Percentiles rank a stretch among this genome's conserved stretches.
Conservation (phyloP, 2,329 filamentous ascomycete genomes). For the Ciborinia camelliae region DNA sequence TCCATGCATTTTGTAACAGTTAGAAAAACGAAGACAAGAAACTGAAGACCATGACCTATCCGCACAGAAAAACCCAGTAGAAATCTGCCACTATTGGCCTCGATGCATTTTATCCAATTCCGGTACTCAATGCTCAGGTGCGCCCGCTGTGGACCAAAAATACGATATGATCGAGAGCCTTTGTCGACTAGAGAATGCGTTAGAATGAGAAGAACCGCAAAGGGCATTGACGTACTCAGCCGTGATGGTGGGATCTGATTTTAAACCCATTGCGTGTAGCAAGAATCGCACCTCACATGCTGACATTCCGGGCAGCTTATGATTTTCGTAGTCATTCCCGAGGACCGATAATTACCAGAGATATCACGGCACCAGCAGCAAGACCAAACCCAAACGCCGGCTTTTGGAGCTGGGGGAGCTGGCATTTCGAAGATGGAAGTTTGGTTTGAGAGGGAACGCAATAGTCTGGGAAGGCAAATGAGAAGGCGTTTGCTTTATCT, state of each 20-base stretch:
- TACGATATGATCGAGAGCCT: not conserved
- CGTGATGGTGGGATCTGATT: not conserved
- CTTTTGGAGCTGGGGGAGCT: slow-evolving; percentile 5
- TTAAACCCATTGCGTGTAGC: not conserved
- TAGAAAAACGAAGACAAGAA: not conserved
- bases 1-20: not conserved
- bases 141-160: not conserved
- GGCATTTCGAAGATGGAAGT: not conserved
- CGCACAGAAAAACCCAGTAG: not conserved
- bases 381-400: not conserved
- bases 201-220: not conserved
- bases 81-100: not conserved
- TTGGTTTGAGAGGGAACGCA: not conserved
- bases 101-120: not conserved
- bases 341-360: not conserved
- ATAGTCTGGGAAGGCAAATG: not conserved
- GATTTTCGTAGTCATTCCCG: slow-evolving; percentile 14
- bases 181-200: not conserved
- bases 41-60: not conserved
- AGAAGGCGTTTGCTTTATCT: not conserved
- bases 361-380: slow-evolving; percentile 6
- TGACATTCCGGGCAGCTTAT: not conserved
- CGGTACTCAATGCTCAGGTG: not conserved
- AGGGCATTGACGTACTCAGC: slow-evolving; percentile 1
- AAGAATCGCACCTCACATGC: not conserved